These are phyloP conservation scores for Curvularia spicifera DNA, from an alignment of 2,329 filamentous ascomycete species.

Conservation along the genomic window DNA sequence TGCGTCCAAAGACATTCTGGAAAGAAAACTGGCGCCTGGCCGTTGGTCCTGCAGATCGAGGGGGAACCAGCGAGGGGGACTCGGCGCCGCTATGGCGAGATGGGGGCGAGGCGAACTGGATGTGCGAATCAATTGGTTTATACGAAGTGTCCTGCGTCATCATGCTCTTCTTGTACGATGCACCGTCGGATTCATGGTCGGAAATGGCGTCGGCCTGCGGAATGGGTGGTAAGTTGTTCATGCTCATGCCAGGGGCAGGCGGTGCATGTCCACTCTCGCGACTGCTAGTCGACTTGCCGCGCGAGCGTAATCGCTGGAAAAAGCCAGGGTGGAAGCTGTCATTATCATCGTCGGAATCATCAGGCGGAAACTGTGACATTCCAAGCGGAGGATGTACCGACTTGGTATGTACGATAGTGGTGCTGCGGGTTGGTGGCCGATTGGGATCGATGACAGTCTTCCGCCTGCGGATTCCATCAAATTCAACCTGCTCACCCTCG, in stretches of 20 bases:
- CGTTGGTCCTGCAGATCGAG: conserved; percentile 63
- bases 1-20: conserved; percentile 77
- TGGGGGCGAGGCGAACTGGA: conserved; percentile 53
- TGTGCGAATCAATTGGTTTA: conserved; percentile 56
- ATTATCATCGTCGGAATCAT: conserved; percentile 56
- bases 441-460: conserved; percentile 62
- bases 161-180: conserved; percentile 54
- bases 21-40: conserved; percentile 86
- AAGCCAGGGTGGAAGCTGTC: conserved; percentile 57
- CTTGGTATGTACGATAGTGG: conserved; percentile 55
- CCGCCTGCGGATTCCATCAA: conserved; percentile 85
- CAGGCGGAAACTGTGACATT: conserved; percentile 81
- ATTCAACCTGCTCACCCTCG: conserved; percentile 84
- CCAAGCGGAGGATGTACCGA: conserved; percentile 78
- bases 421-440: conserved; percentile 33
- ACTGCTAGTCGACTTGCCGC: conserved; percentile 45
- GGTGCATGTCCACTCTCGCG: conserved; percentile 25
- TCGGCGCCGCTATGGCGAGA: conserved; percentile 50
- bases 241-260: conserved; percentile 24
- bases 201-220: conserved; percentile 32
- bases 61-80: conserved; percentile 57
- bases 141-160: conserved; percentile 52
- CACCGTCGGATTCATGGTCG: conserved; percentile 45
- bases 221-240: conserved; percentile 32
- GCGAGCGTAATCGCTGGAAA: conserved; percentile 47